Evolutionary conservation across 2,329 filamentous ascomycete genomes (phyloP), one percentile per base, ranked within the genome.

Genomic region (Nemania sp.): DNA sequence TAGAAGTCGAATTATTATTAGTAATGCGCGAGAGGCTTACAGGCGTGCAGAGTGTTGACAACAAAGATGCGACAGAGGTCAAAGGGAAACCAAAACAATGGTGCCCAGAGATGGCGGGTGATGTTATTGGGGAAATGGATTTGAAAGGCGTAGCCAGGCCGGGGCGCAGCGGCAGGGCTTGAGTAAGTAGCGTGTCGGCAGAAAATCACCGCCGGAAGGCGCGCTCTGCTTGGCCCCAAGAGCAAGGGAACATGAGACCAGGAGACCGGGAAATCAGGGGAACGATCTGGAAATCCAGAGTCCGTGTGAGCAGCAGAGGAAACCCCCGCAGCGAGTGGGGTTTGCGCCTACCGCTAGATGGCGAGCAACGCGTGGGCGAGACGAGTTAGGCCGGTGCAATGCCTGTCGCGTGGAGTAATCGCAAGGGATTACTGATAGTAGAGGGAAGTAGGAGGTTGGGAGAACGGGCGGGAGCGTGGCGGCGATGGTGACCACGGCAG

Each of bases 291-390:
- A 47, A 54, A 52, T 23, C 20, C 43, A 36, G 40, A 50, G 20
- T 24, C 26, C 54, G 61, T 57, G 61, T 53, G 61, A 64, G 61
- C 60, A 63, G 51, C 42, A 62, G 48, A 64, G 54, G 53, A 51
- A 40, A 53, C 59, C 66, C 66, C 68, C 67, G 67, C 66, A 66
- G 63, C 63, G 64, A 59, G 68, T 67, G 66, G 68, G 67, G 67
- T 70, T 69, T 70, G 68, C 68, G 68, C 68, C 67, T 68, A 66
- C 63, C 61, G 51, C 61, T 64, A 55, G 48, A 60, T 42, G 53
- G 50, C 57, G 54, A 54, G 60, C 60, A 65, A 68, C 62, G 63
- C 62, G 64, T 65, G 55, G 50, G 54, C 26, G 42, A 53, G 60
- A 50, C 46, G 51, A 56, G 55, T 58, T 41, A 52, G 52, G 46